These are phyloP conservation scores for Quambalaria eucalypti DNA, from an alignment of 1,284 basidiomycete species.

Conservation along the genomic window DNA sequence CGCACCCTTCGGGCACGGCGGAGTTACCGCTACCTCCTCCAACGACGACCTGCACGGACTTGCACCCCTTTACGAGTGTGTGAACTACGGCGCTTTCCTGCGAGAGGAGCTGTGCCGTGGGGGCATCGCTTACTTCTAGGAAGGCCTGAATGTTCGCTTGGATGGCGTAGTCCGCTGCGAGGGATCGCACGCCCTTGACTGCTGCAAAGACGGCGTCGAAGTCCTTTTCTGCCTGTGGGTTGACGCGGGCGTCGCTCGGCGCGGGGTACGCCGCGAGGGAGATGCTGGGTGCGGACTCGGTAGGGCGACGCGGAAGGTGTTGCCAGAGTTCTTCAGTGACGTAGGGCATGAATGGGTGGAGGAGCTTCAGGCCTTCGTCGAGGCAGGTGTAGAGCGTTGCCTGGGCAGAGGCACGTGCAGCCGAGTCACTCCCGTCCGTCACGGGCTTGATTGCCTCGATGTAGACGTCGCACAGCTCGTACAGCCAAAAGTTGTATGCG, in stretches of 20 bases:
- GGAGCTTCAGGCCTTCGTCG: slow-evolving; percentile 75
- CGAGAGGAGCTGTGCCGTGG: slow-evolving; percentile 51
- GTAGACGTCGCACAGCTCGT: slow-evolving; percentile 96
- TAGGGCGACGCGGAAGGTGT: slow-evolving; percentile 72
- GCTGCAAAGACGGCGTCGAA: slow-evolving; percentile 80
- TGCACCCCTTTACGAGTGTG: slow-evolving; percentile 81
- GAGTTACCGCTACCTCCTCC: slow-evolving; percentile 49
- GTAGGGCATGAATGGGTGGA: slow-evolving; percentile 99
- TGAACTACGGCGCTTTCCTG: slow-evolving; percentile 67
- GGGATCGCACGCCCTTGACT: slow-evolving; percentile 69
- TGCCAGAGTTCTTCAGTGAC: slow-evolving; percentile 99
- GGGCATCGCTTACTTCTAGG: slow-evolving; percentile 62
- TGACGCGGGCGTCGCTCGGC: slow-evolving; percentile 35
- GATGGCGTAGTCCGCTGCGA: slow-evolving; percentile 83
- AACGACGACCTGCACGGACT: slow-evolving; percentile 60
- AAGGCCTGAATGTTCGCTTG: slow-evolving; percentile 82
- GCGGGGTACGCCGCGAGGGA: slow-evolving; percentile 79
- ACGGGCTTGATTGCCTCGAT: slow-evolving; percentile 92
- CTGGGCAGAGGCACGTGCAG: slow-evolving; percentile 72
- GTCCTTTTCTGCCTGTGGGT: slow-evolving; percentile 12
- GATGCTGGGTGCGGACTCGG: slow-evolving; percentile 74
- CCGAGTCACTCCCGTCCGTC: slow-evolving; percentile 59
- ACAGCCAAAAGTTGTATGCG: slow-evolving; percentile 92
- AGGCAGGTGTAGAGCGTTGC: slow-evolving; percentile 93
- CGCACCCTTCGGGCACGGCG: slow-evolving; percentile 75